A percentile compares a stretch with the other conserved stretches of the same genome.
Evolutionary conservation across 345 rosid genomes (phyloP).

Genomic region (Lepidium didymum): DNA sequence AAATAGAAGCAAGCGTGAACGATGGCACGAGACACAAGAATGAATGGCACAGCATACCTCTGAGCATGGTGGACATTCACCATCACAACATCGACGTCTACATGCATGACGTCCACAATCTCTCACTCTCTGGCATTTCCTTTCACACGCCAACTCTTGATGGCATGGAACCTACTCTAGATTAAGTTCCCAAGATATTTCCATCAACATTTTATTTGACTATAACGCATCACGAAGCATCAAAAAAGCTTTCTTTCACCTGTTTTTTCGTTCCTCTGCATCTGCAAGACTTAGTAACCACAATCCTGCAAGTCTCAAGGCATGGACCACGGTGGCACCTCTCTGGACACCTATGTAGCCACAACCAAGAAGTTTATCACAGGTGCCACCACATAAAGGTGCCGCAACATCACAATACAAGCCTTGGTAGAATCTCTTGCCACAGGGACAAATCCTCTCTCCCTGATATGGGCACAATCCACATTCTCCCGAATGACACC

Average conservation of each 20-base stretch:
- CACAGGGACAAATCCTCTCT: slow-evolving; percentile 84
- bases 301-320: slow-evolving; percentile 78
- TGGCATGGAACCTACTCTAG: slow-evolving; percentile 77
- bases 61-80: slow-evolving; percentile 81
- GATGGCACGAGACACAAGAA: background rate
- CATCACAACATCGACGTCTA: slow-evolving; percentile 90
- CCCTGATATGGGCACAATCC: slow-evolving; percentile 80
- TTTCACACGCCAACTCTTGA: slow-evolving; percentile 88
- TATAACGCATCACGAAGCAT: background rate
- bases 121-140: slow-evolving; percentile 72
- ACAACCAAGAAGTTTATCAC: slow-evolving; percentile 68
- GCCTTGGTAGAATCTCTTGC: slow-evolving; percentile 66
- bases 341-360: slow-evolving; percentile 77
- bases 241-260: slow-evolving; percentile 39
- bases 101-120: slow-evolving; percentile 93
- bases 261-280: slow-evolving; percentile 79
- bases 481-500: slow-evolving; percentile 73
- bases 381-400: slow-evolving; percentile 77
- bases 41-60: slow-evolving; percentile 42
- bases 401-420: slow-evolving; percentile 64
- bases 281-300: slow-evolving; percentile 61
- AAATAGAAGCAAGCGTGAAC: background rate
- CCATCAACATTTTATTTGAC: slow-evolving; percentile 7
- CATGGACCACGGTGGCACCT: slow-evolving; percentile 81
- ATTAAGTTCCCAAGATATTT: slow-evolving; percentile 9